Evolutionary conservation across 2,329 filamentous ascomycete genomes (phyloP).

Genomic region (Pestalotiopsis sp.): DNA sequence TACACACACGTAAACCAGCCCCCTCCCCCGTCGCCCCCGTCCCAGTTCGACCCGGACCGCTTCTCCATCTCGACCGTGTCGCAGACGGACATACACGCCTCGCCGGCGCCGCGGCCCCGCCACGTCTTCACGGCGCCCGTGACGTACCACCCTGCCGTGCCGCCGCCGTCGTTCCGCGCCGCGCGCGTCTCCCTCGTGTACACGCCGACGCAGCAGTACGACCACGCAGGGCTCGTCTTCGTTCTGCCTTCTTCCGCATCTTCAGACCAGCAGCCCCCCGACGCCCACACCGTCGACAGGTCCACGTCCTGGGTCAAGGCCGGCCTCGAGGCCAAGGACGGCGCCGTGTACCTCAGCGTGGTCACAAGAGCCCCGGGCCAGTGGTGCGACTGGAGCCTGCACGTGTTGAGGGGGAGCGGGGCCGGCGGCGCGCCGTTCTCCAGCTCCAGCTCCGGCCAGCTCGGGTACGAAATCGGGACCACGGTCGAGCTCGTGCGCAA

Average conservation of each 20-base stretch:
- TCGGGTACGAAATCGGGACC: not conserved
- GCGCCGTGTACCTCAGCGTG: slow-evolving; percentile 1
- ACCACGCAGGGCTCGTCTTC: not conserved
- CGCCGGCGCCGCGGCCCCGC: not conserved
- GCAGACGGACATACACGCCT: slow-evolving; percentile 2
- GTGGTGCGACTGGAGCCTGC: slow-evolving; percentile 6
- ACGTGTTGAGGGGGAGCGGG: not conserved
- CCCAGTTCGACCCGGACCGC: not conserved
- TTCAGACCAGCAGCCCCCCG: not conserved
- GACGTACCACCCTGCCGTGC: not conserved
- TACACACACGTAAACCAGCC: slow-evolving; percentile 1
- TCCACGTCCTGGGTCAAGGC: slow-evolving; percentile 2
- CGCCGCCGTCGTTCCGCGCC: not conserved
- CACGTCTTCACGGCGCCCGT: not conserved
- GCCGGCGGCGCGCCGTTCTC: not conserved
- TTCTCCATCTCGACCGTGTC: not conserved
- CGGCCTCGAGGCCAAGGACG: slow-evolving; percentile 8
- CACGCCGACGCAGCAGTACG: slow-evolving; percentile 2
- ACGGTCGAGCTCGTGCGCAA: not conserved
- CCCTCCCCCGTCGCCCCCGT: not conserved
- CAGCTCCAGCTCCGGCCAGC: not conserved
- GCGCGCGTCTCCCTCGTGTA: not conserved
- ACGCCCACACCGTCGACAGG: not conserved
- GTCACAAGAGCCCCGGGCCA: not conserved
- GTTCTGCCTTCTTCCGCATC: not conserved